Conservation (phyloP, 1,284 basidiomycete genomes). For the Tilletiaria anomala region DNA sequence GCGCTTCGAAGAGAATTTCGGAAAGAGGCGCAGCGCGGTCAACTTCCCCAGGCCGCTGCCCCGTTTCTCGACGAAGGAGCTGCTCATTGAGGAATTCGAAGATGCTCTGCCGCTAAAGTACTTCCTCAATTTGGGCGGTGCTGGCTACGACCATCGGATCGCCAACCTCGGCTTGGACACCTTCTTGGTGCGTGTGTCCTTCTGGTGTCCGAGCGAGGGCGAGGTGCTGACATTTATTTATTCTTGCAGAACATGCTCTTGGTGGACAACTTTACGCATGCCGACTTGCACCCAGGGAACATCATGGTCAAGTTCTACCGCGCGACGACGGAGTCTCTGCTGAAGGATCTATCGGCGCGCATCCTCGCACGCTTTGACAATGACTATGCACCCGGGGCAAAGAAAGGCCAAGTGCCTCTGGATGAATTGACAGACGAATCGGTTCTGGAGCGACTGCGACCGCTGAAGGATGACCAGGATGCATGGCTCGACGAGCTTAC, state of each 20-base stretch:
- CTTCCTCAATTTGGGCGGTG: slow-evolving; percentile 72
- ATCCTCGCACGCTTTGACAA: slow-evolving; percentile 32
- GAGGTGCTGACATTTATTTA: neutral
- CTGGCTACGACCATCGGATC: slow-evolving; percentile 68
- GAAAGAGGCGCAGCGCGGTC: slow-evolving; percentile 56
- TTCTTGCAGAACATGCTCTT: slow-evolving; percentile 76
- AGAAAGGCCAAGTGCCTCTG: slow-evolving; percentile 41
- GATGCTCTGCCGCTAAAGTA: slow-evolving; percentile 79
- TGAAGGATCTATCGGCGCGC: slow-evolving; percentile 20
- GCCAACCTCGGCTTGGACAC: slow-evolving; percentile 88
- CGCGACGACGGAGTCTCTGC: slow-evolving; percentile 44
- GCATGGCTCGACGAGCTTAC: slow-evolving; percentile 62
- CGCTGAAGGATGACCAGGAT: slow-evolving; percentile 46
- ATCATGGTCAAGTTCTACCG: slow-evolving; percentile 94
- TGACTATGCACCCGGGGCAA: slow-evolving; percentile 24
- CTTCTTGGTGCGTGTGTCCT: slow-evolving; percentile 56
- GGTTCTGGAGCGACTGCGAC: slow-evolving; percentile 56
- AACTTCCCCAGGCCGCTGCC: slow-evolving; percentile 77
- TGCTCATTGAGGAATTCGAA: slow-evolving; percentile 83
- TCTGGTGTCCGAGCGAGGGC: neutral
- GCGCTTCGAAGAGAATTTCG: slow-evolving; percentile 75
- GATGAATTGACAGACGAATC: slow-evolving; percentile 43
- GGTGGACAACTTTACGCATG: slow-evolving; percentile 93
- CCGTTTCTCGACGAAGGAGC: slow-evolving; percentile 60
- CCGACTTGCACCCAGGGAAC: slow-evolving; percentile 72